These are phyloP conservation scores for Xerocomellus dryophilus DNA, from an alignment of 768 basidiomycete species.

Conservation along the genomic window DNA sequence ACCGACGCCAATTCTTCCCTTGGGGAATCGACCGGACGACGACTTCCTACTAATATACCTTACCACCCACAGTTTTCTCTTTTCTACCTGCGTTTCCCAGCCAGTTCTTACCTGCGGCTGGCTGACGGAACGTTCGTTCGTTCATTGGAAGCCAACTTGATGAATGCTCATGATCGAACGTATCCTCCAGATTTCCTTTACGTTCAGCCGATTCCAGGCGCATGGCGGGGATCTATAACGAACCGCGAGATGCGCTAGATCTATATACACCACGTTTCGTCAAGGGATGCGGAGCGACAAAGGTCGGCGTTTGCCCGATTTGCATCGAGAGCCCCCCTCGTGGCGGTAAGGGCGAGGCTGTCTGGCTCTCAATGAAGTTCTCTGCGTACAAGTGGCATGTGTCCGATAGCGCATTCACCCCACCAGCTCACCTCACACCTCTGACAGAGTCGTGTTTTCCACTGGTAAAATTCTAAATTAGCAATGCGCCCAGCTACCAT, in stretches of 20 bases:
- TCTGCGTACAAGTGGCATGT: constrained; percentile 79
- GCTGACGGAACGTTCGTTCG: constrained; percentile 39
- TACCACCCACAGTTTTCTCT: constrained; percentile 51
- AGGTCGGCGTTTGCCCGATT: constrained; percentile 76
- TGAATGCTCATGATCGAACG: not conserved
- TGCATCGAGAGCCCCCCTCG: constrained; percentile 59
- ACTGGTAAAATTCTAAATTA: constrained; percentile 4
- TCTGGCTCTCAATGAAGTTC: constrained; percentile 79
- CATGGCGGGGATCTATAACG: constrained; percentile 50
- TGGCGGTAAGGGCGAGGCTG: constrained; percentile 58
- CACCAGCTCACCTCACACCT: constrained; percentile 1
- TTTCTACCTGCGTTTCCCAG: constrained; percentile 70
- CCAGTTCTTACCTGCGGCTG: constrained; percentile 51
- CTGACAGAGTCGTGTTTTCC: constrained; percentile 18
- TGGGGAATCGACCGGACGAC: constrained; percentile 34
- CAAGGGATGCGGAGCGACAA: constrained; percentile 61
- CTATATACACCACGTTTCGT: constrained; percentile 80
- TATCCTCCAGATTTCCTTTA: constrained; percentile 16
- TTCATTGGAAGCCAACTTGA: not conserved
- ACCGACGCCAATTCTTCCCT: not conserved
- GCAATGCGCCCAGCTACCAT: constrained; percentile 56
- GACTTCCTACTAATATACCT: constrained; percentile 48
- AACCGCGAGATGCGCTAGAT: constrained; percentile 58
- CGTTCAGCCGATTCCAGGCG: constrained; percentile 20
- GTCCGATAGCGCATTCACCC: not conserved